phyloP scores from a whole-genome alignment of 2,329 filamentous ascomycete genomes.

The Plectosphaerella plurivora region DNA sequence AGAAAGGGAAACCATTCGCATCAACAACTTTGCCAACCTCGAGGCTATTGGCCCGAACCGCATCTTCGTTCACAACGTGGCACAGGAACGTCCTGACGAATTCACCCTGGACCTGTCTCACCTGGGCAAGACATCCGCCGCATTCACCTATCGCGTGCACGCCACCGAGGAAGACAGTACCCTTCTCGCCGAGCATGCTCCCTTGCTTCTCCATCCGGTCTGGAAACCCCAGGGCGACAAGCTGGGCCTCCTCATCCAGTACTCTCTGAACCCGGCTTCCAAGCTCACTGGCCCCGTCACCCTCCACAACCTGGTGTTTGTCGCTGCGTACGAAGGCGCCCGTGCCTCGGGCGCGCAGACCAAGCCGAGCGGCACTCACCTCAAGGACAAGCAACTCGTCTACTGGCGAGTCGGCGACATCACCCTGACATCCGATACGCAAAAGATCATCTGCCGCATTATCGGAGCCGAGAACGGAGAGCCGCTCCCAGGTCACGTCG shows the following conservation, averaged over 20 bases:
- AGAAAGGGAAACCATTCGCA: constrained; percentile 65
- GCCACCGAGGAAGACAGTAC: constrained; percentile 52
- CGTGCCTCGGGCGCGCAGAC: constrained; percentile 66
- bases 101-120: constrained; percentile 72
- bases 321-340: constrained; percentile 66
- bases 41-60: constrained; percentile 94
- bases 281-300: constrained; percentile 35
- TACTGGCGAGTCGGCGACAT: constrained; percentile 81
- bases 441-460: constrained; percentile 82
- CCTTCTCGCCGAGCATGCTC: constrained; percentile 53
- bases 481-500: constrained; percentile 70
- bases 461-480: constrained; percentile 64
- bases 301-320: constrained; percentile 69
- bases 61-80: constrained; percentile 73
- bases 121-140: constrained; percentile 70
- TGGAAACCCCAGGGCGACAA: constrained; percentile 86
- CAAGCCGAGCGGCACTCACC: constrained; percentile 74
- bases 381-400: constrained; percentile 70
- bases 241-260: constrained; percentile 80
- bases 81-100: constrained; percentile 65
- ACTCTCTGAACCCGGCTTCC: constrained; percentile 72
- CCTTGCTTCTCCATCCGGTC: constrained; percentile 66
- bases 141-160: constrained; percentile 90
- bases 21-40: constrained; percentile 83
- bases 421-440: constrained; percentile 57